Evolutionary conservation across 768 basidiomycete species (phyloP), one percentile per base, ranked within the genome.

Genomic region (Chlorophyllum brunneum): DNA sequence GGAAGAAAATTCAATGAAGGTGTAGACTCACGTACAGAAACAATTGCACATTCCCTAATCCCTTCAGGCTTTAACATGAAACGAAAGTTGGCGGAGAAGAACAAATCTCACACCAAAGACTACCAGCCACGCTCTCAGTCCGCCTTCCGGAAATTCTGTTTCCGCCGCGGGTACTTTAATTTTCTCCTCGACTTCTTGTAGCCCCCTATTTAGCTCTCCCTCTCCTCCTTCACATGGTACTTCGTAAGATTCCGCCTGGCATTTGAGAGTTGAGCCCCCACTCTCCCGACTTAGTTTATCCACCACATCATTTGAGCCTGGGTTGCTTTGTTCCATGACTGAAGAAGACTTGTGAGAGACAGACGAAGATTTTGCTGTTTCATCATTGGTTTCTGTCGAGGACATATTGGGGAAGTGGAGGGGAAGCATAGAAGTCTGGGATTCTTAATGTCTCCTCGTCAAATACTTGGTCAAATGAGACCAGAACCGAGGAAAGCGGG

Each of bases 11-110:
- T n/a, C n/a, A n/a, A 27, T 20, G 11, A n/a, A 2, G 16, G 13
- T 7, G 7, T 31, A 16, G n/a, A 69, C 75, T 56, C 57, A 76
- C 75, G 76, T 75, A 27, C 73, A 67, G 54, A 75, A 76, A 5
- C 73, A 69, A 50, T 69, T 75, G 45, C 70, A 74, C 72, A 75
- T 74, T 8, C 69, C 75, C 74, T 76, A 37, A 18, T 43, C 23
- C 15, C 2, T 13, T 36, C 11, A 16, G 9, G 34, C 16, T 24
- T 26, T 42, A 13, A 23, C 3, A 10, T 5, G 16, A n/a, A 18
- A 22, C 34, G 43, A 59, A 26, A 30, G 29, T 29, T 16, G 27
- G 55, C 29, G 11, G 9, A 26, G 52, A 29, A 37, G 58, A 18
- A 38, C 44, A 23, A 29, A 11, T 63, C 72, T 45, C 51, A 76